Percentiles rank a stretch among this genome's conserved stretches.
These are phyloP conservation scores for Trametes punicea DNA, from an alignment of 768 basidiomycete species.

Conservation along the genomic window DNA sequence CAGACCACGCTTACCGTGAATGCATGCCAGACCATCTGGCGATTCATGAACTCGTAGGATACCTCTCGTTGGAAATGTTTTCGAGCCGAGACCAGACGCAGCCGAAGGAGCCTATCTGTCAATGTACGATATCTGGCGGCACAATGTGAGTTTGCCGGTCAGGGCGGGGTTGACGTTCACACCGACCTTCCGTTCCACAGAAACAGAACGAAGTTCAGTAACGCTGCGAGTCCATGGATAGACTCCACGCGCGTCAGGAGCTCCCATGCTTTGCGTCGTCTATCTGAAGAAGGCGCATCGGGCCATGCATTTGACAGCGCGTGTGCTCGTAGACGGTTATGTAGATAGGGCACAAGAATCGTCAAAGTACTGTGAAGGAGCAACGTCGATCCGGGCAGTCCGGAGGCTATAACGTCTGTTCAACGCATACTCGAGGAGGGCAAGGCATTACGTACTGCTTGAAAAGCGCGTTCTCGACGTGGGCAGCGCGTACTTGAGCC, in stretches of 20 bases:
- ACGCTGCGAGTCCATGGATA: slow-evolving; percentile 53
- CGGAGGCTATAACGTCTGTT: slow-evolving; percentile 47
- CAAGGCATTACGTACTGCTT: slow-evolving; percentile 27
- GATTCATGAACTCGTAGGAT: slow-evolving; percentile 98
- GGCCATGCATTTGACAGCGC: slow-evolving; percentile 89
- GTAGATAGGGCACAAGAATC: slow-evolving; percentile 73
- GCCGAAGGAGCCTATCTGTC: slow-evolving; percentile 69
- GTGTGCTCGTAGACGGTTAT: slow-evolving; percentile 66
- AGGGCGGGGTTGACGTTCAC: background rate
- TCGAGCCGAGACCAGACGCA: slow-evolving; percentile 73
- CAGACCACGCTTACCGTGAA: slow-evolving; percentile 70
- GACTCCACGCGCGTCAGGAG: slow-evolving; percentile 65
- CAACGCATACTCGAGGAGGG: slow-evolving; percentile 6
- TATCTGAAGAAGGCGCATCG: slow-evolving; percentile 79
- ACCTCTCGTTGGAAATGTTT: slow-evolving; percentile 74
- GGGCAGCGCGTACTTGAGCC: slow-evolving; percentile 54
- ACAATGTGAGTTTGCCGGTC: background rate
- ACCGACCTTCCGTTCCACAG: slow-evolving; percentile 82
- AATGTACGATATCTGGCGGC: slow-evolving; percentile 78
- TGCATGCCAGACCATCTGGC: slow-evolving; percentile 99
- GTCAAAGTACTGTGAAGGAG: slow-evolving; percentile 70
- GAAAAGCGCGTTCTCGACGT: slow-evolving; percentile 16
- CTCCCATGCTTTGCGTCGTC: slow-evolving; percentile 71
- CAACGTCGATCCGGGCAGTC: slow-evolving; percentile 58
- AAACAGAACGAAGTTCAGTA: slow-evolving; percentile 80